These are phyloP conservation scores for Metschnikowia baotianmanensis DNA, from an alignment of 805 yeast species.

Conservation along the genomic window DNA sequence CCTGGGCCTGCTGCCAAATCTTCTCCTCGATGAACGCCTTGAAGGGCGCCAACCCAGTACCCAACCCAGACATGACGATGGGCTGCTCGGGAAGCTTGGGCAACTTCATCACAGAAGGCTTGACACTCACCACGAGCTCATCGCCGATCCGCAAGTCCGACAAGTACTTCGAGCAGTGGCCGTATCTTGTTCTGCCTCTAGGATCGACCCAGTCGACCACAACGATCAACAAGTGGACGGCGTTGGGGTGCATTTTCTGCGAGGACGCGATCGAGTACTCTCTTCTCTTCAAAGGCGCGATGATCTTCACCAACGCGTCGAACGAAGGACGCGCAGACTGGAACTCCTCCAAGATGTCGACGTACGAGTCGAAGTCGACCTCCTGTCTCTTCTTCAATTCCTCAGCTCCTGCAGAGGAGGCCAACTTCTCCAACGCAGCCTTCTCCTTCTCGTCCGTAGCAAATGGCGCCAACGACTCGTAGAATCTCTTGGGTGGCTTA, in stretches of 20 bases:
- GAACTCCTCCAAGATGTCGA: slow-evolving; percentile 77
- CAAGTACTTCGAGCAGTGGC: slow-evolving; percentile 91
- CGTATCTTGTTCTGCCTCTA: slow-evolving; percentile 80
- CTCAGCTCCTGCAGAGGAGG: slow-evolving; percentile 78
- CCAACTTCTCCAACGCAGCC: slow-evolving; percentile 57
- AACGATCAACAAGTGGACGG: slow-evolving; percentile 86
- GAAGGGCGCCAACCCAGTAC: slow-evolving; percentile 98
- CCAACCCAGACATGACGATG: slow-evolving; percentile 93
- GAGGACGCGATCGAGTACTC: slow-evolving; percentile 98
- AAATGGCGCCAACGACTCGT: slow-evolving; percentile 72
- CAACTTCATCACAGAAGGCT: slow-evolving; percentile 95
- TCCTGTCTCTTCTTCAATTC: slow-evolving; percentile 84
- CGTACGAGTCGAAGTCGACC: slow-evolving; percentile 75
- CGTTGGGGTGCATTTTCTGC: slow-evolving; percentile 86
- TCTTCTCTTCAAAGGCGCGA: slow-evolving; percentile 91
- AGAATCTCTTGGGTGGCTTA: slow-evolving; percentile 93
- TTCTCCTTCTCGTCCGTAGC: slow-evolving; percentile 71
- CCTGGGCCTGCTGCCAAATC: slow-evolving; percentile 88
- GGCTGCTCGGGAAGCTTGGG: slow-evolving; percentile 88
- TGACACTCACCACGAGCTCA: slow-evolving; percentile 89
- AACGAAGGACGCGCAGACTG: slow-evolving; percentile 77
- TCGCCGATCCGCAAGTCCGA: slow-evolving; percentile 77
- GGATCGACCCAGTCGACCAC: slow-evolving; percentile 95
- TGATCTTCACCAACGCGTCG: slow-evolving; percentile 64
- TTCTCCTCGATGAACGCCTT: slow-evolving; percentile 96